Conservation (phyloP, 2,329 filamentous ascomycete genomes). For the Clonostachys chloroleuca region DNA sequence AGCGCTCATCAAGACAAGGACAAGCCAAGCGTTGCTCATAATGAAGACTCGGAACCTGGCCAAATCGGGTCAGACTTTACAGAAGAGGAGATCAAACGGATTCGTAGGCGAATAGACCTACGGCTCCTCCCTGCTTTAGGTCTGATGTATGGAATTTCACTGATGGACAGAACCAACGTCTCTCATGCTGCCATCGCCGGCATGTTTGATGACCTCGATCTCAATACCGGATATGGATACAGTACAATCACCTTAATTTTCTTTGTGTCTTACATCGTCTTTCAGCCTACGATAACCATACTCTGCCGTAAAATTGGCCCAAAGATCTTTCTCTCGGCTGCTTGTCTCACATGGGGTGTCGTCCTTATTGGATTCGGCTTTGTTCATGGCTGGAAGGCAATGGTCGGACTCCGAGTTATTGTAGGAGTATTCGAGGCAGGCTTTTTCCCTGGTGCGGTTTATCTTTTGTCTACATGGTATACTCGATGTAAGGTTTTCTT, state of each 20-base stretch:
- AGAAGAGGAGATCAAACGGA: too few relatives aligned
- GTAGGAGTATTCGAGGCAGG: slow-evolving; percentile 17
- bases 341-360: slow-evolving; percentile 2
- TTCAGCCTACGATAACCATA: slow-evolving; percentile 25
- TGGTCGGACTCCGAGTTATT: slow-evolving; percentile 37
- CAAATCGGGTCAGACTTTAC: too few relatives aligned
- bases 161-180: slow-evolving; percentile 49
- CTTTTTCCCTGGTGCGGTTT: slow-evolving; percentile 5
- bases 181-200: slow-evolving; percentile 44
- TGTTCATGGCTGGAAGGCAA: slow-evolving; percentile 35
- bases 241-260: slow-evolving; percentile 48
- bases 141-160: slow-evolving; percentile 29
- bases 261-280: slow-evolving; percentile 54
- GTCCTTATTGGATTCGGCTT: slow-evolving; percentile 24
- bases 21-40: too few relatives aligned
- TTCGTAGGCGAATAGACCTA: too few relatives aligned
- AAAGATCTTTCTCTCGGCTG: slow-evolving; percentile 1
- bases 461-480: background rate
- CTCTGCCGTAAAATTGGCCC: slow-evolving; percentile 21
- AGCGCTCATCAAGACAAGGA: too few relatives aligned
- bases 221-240: slow-evolving; percentile 52
- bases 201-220: slow-evolving; percentile 22
- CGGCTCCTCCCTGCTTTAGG: too few relatives aligned
- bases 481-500: background rate
- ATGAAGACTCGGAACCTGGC: too few relatives aligned